Base-by-base conservation (phyloP, 495 filamentous ascomycete genomes). In the Neurospora sp. region DNA sequence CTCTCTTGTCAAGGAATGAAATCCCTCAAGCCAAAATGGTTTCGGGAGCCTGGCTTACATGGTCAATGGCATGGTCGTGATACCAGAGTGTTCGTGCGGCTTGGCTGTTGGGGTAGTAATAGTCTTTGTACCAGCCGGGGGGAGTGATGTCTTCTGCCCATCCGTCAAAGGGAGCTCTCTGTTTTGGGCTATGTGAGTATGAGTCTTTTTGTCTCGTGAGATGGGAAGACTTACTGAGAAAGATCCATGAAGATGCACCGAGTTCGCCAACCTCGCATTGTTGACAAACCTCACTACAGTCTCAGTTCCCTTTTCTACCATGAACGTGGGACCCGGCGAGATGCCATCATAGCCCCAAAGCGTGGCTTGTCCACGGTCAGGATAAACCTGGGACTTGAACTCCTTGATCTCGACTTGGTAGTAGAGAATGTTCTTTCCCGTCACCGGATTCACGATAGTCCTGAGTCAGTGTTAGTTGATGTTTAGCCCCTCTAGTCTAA, bases 91-190 rank as follows among this genome's bases (percentile, higher is more conserved):
- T 82, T 12, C 87, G 82, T 4, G 80, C 84, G 48, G 76, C 71
- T 71, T 88, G 84, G 41, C 76, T 74, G 79, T 88, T 89, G 38
- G 87, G 87, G 76, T 87, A 89, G 76, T 88, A 89, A 78, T 89
- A 89, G 74, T 89, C 88, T 77, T 89, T 87, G 81, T 85, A 89
- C 76, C 88, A 77, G 40, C 84, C 85, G 0, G 80, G 76, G 1
- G 75, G 66, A 5, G 83, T 87, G 10, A 80, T 76, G 76, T 88
- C 88, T 72, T 87, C 84, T 12, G 87, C 87, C 87, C 87, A 89
- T 0, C 87, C 87, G 75, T 89, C 87, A 46, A 74, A 80, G 4
- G 76, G 76, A 35, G 79, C 73, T 41, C 77, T 77, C 53, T 61
- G 53, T 61, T 18, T 16, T 9, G n/a, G n/a, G n/a, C n/a, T 1